These are phyloP conservation scores for Fusarium paranaense DNA, from an alignment of 2,329 filamentous ascomycete genomes.

Conservation along the genomic window DNA sequence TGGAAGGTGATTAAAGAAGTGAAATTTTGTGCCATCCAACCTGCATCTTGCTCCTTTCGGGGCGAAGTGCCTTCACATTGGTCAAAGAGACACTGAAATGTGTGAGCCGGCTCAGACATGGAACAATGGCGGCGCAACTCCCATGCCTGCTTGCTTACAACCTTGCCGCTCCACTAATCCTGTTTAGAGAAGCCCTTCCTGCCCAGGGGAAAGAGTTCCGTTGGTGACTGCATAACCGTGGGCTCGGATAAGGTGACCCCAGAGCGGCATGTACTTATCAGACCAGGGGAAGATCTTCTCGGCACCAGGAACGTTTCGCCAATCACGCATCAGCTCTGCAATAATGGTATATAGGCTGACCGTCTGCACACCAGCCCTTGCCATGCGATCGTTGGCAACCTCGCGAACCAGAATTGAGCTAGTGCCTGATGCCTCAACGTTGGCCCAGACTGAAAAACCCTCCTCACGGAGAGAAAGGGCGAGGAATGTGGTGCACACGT, in stretches of 20 bases:
- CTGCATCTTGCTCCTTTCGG: not conserved
- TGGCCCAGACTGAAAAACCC: constrained; percentile 71
- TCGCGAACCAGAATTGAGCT: constrained; percentile 62
- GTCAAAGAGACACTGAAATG: not conserved
- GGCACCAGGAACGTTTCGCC: constrained; percentile 56
- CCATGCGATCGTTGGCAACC: constrained; percentile 68
- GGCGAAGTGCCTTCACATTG: not conserved
- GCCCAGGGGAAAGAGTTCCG: constrained; percentile 62
- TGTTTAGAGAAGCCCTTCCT: constrained; percentile 43
- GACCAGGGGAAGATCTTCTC: constrained; percentile 63
- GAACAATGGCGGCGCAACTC: no score
- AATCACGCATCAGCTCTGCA: constrained; percentile 68
- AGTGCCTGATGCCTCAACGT: constrained; percentile 69
- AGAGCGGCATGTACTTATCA: constrained; percentile 64
- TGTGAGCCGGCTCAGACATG: not conserved
- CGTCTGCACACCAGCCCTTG: constrained; percentile 65
- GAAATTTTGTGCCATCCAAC: not conserved
- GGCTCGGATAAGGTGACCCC: constrained; percentile 63
- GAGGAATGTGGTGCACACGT: constrained; percentile 72
- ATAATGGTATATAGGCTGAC: constrained; percentile 63
- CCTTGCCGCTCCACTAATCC: not conserved
- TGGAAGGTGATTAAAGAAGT: not conserved
- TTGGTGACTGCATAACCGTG: constrained; percentile 65
- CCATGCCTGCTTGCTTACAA: not conserved
- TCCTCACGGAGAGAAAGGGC: constrained; percentile 68